phyloP scores from a whole-genome alignment of 1,139 yeast genomes.

The Saccharomyces pastorianus region DNA sequence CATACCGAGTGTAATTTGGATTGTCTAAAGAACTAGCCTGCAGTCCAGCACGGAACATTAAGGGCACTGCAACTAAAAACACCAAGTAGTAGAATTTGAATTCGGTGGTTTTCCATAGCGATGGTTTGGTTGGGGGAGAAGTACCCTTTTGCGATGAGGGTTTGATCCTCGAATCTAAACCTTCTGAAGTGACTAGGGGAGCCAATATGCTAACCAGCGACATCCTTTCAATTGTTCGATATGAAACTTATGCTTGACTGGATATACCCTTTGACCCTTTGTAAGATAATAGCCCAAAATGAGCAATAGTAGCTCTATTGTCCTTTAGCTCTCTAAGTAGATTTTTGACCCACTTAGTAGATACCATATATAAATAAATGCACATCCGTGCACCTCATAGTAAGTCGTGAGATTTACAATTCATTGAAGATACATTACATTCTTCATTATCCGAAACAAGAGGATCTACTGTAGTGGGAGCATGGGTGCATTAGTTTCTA shows the following conservation, averaged over 20 bases:
- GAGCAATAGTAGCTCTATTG: too few relatives aligned
- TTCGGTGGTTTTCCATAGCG: conserved; percentile 35
- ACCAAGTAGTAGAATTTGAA: conserved; percentile 57
- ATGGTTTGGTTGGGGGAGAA: neutral
- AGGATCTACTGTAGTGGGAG: too few relatives aligned
- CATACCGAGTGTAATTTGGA: conserved; percentile 60
- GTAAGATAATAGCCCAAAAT: too few relatives aligned
- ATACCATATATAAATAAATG: neutral
- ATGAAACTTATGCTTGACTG: neutral
- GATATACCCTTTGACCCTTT: neutral
- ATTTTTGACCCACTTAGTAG: neutral
- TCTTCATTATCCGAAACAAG: too few relatives aligned
- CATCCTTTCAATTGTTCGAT: neutral
- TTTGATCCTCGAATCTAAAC: neutral
- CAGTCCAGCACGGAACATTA: conserved; percentile 74
- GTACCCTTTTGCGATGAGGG: neutral
- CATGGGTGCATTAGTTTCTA: too few relatives aligned
- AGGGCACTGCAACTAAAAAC: conserved; percentile 64
- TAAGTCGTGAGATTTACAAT: neutral
- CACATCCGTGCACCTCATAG: neutral
- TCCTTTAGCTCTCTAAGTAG: neutral
- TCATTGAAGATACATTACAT: too few relatives aligned
- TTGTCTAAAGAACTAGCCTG: conserved; percentile 71
- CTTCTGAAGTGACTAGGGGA: neutral
- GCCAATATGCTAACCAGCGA: neutral